phyloP scores from a whole-genome alignment of 2,329 filamentous ascomycete species.

The Juglanconis juglandina region DNA sequence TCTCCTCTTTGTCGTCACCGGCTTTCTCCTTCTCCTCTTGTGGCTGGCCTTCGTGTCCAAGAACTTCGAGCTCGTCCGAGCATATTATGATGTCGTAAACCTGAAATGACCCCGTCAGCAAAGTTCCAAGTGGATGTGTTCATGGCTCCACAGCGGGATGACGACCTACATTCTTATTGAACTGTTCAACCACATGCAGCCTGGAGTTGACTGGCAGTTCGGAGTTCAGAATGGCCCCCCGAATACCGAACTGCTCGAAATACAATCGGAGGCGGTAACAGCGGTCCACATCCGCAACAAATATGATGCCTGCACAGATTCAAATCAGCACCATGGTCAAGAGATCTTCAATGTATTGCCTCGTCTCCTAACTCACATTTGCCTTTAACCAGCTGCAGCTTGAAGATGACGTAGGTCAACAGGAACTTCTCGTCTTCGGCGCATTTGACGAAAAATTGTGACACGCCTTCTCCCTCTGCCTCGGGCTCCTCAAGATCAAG shows the following conservation, averaged over 20 bases:
- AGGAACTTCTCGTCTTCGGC: conserved; percentile 98
- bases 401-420: conserved; percentile 89
- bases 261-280: conserved; percentile 93
- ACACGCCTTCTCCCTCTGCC: conserved; percentile 70
- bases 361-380: conserved; percentile 57
- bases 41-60: conserved; percentile 60
- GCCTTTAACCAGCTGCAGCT: conserved; percentile 87
- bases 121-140: neutral
- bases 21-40: conserved; percentile 25
- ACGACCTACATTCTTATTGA: conserved; percentile 74
- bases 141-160: too few species aligned
- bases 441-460: conserved; percentile 84
- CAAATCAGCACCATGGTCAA: neutral
- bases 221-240: conserved; percentile 89
- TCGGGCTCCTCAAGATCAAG: conserved; percentile 82
- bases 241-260: conserved; percentile 93
- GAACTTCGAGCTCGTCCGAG: conserved; percentile 82
- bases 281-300: conserved; percentile 77
- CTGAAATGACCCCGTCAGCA: conserved; percentile 4
- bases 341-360: conserved; percentile 65
- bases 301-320: conserved; percentile 38
- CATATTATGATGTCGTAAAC: conserved; percentile 95
- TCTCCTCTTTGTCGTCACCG: conserved; percentile 17
- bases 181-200: conserved; percentile 93
- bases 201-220: conserved; percentile 90